Conservation (phyloP, 2,329 filamentous ascomycete genomes). For the Zymoseptoria crescenta region DNA sequence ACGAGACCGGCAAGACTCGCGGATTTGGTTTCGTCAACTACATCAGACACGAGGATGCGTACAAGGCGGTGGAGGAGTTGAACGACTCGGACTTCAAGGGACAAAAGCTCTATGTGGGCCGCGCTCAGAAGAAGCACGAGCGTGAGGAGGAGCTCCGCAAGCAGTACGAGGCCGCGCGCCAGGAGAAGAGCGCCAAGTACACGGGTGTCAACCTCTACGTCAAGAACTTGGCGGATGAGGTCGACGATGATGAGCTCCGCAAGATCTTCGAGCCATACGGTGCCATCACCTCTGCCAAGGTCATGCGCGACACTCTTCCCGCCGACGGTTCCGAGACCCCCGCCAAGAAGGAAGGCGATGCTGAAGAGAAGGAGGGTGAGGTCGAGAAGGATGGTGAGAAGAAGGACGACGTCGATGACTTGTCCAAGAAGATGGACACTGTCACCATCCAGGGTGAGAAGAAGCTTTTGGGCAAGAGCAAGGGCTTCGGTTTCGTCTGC, state of each 20-base stretch:
- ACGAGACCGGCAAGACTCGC: constrained; percentile 88
- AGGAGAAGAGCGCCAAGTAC: constrained; percentile 99
- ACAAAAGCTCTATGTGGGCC: constrained; percentile 94
- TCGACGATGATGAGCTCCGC: constrained; percentile 96
- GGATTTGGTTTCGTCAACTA: constrained; percentile 97
- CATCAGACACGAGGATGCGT: constrained; percentile 79
- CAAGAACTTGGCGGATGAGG: constrained; percentile 95
- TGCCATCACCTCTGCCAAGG: constrained; percentile 96
- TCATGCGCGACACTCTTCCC: constrained; percentile 78
- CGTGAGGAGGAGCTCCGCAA: constrained; percentile 98
- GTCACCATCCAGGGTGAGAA: constrained; percentile 52
- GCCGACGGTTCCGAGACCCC: constrained; percentile 38
- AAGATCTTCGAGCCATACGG: constrained; percentile 87
- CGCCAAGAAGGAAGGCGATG: constrained; percentile 35
- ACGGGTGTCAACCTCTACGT: constrained; percentile 99
- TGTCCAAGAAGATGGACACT: constrained; percentile 45
- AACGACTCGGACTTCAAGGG: constrained; percentile 88
- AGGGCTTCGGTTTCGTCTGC: constrained; percentile 99
- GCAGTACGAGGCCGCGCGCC: constrained; percentile 94
- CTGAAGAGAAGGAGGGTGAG: constrained; percentile 46
- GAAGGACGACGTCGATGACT: constrained; percentile 43
- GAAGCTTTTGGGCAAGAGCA: constrained; percentile 86
- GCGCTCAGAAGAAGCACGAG: constrained; percentile 99
- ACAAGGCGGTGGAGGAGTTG: constrained; percentile 80
- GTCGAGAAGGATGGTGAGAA: constrained; percentile 53